These are phyloP conservation scores for Lactifluus hygrophoroides DNA, from an alignment of 768 basidiomycete species.

Conservation along the genomic window DNA sequence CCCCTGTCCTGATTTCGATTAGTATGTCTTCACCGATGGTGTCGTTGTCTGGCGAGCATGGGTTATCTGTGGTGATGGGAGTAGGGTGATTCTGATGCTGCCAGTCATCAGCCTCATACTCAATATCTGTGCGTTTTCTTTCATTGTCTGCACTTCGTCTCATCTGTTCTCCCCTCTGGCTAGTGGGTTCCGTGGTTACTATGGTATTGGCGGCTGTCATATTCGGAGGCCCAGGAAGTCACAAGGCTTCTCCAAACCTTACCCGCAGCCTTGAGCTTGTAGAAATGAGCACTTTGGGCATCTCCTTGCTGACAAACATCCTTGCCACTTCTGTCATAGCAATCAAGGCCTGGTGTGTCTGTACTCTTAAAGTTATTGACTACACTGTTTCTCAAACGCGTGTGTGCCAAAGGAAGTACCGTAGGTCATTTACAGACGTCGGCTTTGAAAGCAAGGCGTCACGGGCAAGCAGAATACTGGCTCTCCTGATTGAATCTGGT, in stretches of 20 bases:
- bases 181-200: too few relatives aligned
- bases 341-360: background rate
- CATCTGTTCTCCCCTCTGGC: background rate
- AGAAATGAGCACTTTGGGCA: background rate
- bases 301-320: background rate
- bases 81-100: background rate
- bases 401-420: background rate
- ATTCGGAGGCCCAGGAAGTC: background rate
- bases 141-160: background rate
- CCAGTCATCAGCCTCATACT: background rate
- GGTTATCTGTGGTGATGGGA: background rate
- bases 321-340: background rate
- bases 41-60: background rate
- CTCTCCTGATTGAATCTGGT: slow-evolving; percentile 1
- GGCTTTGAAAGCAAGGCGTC: background rate
- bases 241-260: too few relatives aligned
- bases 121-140: background rate
- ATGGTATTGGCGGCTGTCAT: background rate
- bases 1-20: background rate
- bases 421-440: background rate
- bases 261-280: too few relatives aligned
- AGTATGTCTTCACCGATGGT: background rate
- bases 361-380: background rate
- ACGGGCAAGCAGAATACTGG: background rate
- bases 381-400: background rate